Base-by-base conservation (phyloP, 495 filamentous ascomycete species). In the Viridothelium virens region DNA sequence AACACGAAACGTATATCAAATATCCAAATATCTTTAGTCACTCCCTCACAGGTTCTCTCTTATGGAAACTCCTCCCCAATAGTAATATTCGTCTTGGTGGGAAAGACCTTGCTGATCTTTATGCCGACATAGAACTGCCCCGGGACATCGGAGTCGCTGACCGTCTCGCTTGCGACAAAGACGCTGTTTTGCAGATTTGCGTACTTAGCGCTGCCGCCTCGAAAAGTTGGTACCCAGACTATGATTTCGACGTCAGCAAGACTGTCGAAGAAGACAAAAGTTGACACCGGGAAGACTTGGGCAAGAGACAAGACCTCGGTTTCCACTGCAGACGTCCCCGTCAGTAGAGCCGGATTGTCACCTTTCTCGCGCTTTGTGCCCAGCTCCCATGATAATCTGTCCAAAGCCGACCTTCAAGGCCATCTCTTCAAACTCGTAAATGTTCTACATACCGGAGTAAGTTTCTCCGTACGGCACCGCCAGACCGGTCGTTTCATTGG, bases 51-150 rank as follows among this genome's bases (percentile, higher is more conserved):
- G 14, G 7, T 46, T 9, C 25, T 62, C 16, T 16, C 16, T n/a
- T 56, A 69, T 31, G 68, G 68, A 39, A 65, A 67, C 44, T 68
- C 68, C 9, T 70, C n/a, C 3, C 68, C 68, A 18, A 70, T 67
- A 14, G 62, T 68, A 44, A 67, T 70, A 12, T 53, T 70, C 14
- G 68, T 67, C 37, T 66, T 66, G 25, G 63, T 65, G n/a, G 47
- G 34, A 37, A 56, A 68, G 14, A 67, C 61, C 36, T 64, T 48
- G 48, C 63, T 48, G 10, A 64, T 64, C 41, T 64, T 64, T 12
- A 64, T 33, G 3, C 63, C 44, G 41, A 64, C n/a, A 5, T 39
- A 39, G 31, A 64, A 64, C 31, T 64, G 11, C 3, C 44, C 44
- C 3, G 68, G 46, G 11, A 38, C 36, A 18, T 37, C 25, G 34